Percentiles rank a stretch among this genome's conserved stretches.
These are phyloP conservation scores for Candida schatavii DNA, from an alignment of 805 yeast genomes.

Conservation along the genomic window DNA sequence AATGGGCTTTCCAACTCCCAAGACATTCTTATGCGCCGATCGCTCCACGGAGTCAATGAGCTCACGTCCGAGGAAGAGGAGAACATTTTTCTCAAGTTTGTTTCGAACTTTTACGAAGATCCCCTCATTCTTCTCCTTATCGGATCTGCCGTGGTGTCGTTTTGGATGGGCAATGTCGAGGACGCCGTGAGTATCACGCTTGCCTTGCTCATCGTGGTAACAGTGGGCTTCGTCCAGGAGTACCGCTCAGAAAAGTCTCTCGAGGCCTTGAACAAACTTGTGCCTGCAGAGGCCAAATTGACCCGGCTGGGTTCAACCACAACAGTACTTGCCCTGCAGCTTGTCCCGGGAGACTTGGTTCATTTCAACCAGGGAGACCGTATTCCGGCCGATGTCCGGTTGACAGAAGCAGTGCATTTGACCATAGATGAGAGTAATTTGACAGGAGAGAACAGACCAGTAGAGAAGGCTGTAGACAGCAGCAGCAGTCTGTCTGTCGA, in stretches of 20 bases:
- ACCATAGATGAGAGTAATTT: conserved; percentile 89
- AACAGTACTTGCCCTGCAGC: conserved; percentile 77
- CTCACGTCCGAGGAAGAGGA: conserved; percentile 76
- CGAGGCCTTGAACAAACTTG: conserved; percentile 87
- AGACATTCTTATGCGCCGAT: conserved; percentile 70
- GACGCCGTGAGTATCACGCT: conserved; percentile 93
- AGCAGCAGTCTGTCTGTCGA: conserved; percentile 41
- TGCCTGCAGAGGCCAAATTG: conserved; percentile 95
- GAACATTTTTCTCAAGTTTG: conserved; percentile 63
- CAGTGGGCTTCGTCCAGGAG: conserved; percentile 97
- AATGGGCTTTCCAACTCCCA: conserved; percentile 66
- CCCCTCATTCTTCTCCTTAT: conserved; percentile 85
- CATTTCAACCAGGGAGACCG: conserved; percentile 90
- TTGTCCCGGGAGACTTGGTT: conserved; percentile 96
- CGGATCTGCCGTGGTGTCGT: conserved; percentile 84
- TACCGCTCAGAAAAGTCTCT: conserved; percentile 92
- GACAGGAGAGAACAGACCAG: conserved; percentile 94
- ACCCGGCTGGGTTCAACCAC: conserved; percentile 78
- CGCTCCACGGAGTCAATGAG: conserved; percentile 79
- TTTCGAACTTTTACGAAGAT: conserved; percentile 81
- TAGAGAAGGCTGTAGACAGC: conserved; percentile 63
- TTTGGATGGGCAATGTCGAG: conserved; percentile 92
- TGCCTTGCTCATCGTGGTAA: conserved; percentile 89
- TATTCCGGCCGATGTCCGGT: conserved; percentile 91
- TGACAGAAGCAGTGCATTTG: conserved; percentile 74